Evolutionary conservation across 2,329 filamentous ascomycete species (phyloP).

Genomic region (Bipolaris cookei): DNA sequence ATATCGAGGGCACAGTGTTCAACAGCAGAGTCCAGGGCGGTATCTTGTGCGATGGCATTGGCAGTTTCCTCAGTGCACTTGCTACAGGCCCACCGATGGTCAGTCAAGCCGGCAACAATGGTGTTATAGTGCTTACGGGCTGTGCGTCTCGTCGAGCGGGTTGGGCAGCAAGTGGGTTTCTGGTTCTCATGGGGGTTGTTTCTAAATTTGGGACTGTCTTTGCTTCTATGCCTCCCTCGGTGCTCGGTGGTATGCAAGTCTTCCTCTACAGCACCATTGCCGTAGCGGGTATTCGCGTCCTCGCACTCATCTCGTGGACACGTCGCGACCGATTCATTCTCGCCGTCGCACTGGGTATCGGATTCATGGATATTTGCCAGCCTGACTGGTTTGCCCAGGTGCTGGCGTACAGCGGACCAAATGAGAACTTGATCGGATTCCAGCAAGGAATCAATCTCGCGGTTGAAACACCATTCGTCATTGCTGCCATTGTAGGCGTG

Average conservation of each 20-base stretch:
- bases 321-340: slow-evolving; percentile 39
- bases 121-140: slow-evolving; percentile 37
- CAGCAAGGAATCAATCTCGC: slow-evolving; percentile 52
- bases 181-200: slow-evolving; percentile 37
- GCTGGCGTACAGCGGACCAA: slow-evolving; percentile 47
- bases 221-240: slow-evolving; percentile 45
- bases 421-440: slow-evolving; percentile 49
- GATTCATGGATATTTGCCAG: slow-evolving; percentile 50
- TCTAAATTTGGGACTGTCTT: slow-evolving; percentile 41
- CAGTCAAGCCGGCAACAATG: slow-evolving; percentile 38
- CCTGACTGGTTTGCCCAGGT: slow-evolving; percentile 50
- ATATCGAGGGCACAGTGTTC: slow-evolving; percentile 38
- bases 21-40: slow-evolving; percentile 37
- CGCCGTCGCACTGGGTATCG: slow-evolving; percentile 32
- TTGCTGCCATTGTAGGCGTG: slow-evolving; percentile 47
- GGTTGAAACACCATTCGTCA: slow-evolving; percentile 52
- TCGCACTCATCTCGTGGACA: slow-evolving; percentile 37
- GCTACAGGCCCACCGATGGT: slow-evolving; percentile 40
- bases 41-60: slow-evolving; percentile 38
- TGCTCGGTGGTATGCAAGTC: slow-evolving; percentile 56
- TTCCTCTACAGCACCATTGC: slow-evolving; percentile 39
- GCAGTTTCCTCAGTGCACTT: slow-evolving; percentile 36
- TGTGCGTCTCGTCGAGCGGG: slow-evolving; percentile 38
- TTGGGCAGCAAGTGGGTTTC: slow-evolving; percentile 36
- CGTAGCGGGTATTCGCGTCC: slow-evolving; percentile 36